Evolutionary conservation across 108 stramenopile species (phyloP).

Genomic region (Nannochloropsis oceanica): DNA sequence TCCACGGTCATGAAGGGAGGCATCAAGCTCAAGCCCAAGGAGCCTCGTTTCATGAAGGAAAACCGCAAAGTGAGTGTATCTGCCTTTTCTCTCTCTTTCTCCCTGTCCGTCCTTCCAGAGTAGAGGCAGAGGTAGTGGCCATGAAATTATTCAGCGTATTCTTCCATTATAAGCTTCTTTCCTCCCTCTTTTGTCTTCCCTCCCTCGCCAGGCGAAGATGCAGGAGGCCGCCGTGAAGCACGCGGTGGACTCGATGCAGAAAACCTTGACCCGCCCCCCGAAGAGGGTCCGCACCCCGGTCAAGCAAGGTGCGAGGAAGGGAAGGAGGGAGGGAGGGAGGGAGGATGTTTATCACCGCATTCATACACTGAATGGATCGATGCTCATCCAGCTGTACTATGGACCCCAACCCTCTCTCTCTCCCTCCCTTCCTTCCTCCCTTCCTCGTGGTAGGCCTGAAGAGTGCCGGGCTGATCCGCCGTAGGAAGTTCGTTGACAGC

Average conservation of each 20-base stretch:
- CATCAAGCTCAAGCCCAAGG: too few species aligned
- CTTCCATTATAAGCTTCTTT: too few species aligned
- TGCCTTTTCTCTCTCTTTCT: too few species aligned
- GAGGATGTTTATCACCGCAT: background rate
- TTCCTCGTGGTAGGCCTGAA: background rate
- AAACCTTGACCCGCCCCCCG: background rate
- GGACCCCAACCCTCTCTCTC: too few species aligned
- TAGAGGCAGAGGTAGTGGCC: too few species aligned
- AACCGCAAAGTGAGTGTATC: too few species aligned
- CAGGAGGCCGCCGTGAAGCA: background rate
- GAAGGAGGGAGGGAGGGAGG: background rate
- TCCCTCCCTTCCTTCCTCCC: background rate
- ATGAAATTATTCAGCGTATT: background rate
- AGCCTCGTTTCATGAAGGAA: too few species aligned
- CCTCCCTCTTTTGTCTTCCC: background rate
- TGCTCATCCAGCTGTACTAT: too few species aligned
- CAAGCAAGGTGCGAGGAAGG: background rate
- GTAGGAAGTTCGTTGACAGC: background rate
- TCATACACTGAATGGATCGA: too few species aligned
- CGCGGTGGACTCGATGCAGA: background rate
- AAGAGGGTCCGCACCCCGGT: background rate
- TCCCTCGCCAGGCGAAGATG: background rate
- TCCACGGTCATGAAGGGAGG: too few species aligned
- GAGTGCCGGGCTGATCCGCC: background rate
- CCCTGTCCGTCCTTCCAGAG: too few species aligned